Conservation (phyloP, 2,329 filamentous ascomycete genomes). For the Cladosporium oxysporum region DNA sequence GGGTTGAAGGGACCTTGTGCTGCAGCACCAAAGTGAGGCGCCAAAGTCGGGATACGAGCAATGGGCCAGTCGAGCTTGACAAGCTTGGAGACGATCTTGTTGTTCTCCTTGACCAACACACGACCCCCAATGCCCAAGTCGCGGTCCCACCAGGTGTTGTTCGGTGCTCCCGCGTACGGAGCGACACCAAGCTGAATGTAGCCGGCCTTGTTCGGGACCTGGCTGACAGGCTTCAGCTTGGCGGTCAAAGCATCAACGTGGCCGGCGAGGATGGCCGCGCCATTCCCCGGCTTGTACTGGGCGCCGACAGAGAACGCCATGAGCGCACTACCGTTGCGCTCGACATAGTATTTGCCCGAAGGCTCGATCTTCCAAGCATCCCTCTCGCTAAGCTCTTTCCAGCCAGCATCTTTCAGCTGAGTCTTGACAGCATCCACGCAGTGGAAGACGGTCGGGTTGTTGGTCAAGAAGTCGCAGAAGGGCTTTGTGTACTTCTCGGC, state of each 20-base stretch:
- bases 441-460: conserved; percentile 93
- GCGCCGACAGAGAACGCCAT: conserved; percentile 84
- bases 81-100: conserved; percentile 77
- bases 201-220: conserved; percentile 78
- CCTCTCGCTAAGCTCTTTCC: conserved; percentile 75
- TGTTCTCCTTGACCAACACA: conserved; percentile 78
- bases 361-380: conserved; percentile 77
- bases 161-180: conserved; percentile 85
- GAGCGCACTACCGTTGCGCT: conserved; percentile 80
- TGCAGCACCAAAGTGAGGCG: conserved; percentile 86
- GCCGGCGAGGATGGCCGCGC: conserved; percentile 83
- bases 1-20: conserved; percentile 69
- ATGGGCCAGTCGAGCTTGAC: conserved; percentile 95
- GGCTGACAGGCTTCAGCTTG: conserved; percentile 86
- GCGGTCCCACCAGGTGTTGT: conserved; percentile 94
- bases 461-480: conserved; percentile 78
- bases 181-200: conserved; percentile 89
- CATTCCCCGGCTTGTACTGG: conserved; percentile 80
- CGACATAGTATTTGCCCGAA: conserved; percentile 86
- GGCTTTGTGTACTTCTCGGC: conserved; percentile 35
- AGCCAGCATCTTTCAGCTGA: conserved; percentile 72
- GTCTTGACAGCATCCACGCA: conserved; percentile 76
- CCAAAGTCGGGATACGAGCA: conserved; percentile 86
- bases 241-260: conserved; percentile 93
- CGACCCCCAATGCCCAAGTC: conserved; percentile 89